Percentiles rank a stretch among this genome's conserved stretches.
phyloP scores from a whole-genome alignment of 495 filamentous ascomycete species.

The Monascus purpureus region DNA sequence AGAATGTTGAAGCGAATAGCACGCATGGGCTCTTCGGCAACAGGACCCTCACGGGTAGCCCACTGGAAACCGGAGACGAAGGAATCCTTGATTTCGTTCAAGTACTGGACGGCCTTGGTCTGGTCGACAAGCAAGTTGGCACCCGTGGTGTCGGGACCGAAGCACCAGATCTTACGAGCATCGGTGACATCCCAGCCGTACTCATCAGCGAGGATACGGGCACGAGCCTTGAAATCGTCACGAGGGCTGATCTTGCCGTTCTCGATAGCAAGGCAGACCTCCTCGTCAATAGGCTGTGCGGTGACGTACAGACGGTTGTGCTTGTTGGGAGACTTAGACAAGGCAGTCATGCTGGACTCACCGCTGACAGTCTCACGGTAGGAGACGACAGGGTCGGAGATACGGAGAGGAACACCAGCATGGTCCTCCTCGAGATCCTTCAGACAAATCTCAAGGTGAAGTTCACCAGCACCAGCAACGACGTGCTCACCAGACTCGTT shows the following conservation, averaged over 20 bases:
- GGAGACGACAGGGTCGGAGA: constrained; percentile 93
- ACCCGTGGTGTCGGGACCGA: constrained; percentile 94
- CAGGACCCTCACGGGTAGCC: constrained; percentile 92
- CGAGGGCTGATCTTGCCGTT: constrained; percentile 80
- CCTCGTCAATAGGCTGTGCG: constrained; percentile 80
- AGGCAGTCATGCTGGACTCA: constrained; percentile 80
- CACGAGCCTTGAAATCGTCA: constrained; percentile 98
- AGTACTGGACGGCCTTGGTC: constrained; percentile 99
- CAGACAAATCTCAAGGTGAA: constrained; percentile 99
- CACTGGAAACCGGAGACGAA: constrained; percentile 99
- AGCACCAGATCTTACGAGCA: constrained; percentile 99
- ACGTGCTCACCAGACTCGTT: constrained; percentile 92
- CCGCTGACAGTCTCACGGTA: constrained; percentile 90
- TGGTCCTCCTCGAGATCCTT: constrained; percentile 99
- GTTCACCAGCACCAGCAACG: constrained; percentile 96
- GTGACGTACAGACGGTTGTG: constrained; percentile 98
- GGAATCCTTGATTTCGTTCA: constrained; percentile 99
- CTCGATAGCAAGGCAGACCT: constrained; percentile 84
- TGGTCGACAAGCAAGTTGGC: constrained; percentile 98
- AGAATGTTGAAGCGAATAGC: constrained; percentile 95
- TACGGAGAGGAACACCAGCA: constrained; percentile 88
- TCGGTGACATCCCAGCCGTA: constrained; percentile 99
- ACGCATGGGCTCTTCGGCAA: constrained; percentile 98
- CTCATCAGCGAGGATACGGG: constrained; percentile 92
- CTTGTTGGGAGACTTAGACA: constrained; percentile 99